These are phyloP conservation scores for Akanthomyces lecanii DNA, from an alignment of 2,329 filamentous ascomycete genomes.

Conservation along the genomic window DNA sequence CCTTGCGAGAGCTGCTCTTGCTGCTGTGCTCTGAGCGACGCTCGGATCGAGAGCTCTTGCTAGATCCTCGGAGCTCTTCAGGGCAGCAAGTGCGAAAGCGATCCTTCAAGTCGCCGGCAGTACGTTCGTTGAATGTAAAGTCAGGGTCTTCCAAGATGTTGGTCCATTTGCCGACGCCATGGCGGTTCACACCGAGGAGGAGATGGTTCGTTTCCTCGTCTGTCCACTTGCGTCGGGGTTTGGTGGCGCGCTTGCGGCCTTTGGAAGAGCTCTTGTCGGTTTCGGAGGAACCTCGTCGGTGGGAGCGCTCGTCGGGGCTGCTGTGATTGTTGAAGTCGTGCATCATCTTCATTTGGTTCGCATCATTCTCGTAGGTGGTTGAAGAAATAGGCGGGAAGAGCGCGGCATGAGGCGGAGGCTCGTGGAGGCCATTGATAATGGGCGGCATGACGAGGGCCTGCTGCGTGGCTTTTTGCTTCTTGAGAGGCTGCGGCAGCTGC, in stretches of 20 bases:
- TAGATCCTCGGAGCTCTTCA: slow-evolving; percentile 50
- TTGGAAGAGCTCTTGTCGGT: slow-evolving; percentile 34
- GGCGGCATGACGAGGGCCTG: slow-evolving; percentile 54
- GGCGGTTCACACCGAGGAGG: slow-evolving; percentile 55
- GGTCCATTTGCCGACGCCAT: slow-evolving; percentile 64
- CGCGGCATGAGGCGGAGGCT: slow-evolving; percentile 57
- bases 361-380: slow-evolving; percentile 48
- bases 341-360: slow-evolving; percentile 35
- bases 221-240: slow-evolving; percentile 59
- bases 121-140: slow-evolving; percentile 58
- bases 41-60: slow-evolving; percentile 27
- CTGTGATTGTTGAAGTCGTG: slow-evolving; percentile 40
- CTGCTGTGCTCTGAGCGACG: slow-evolving; percentile 23
- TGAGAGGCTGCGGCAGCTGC: slow-evolving; percentile 59
- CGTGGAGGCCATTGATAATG: slow-evolving; percentile 61
- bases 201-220: slow-evolving; percentile 62
- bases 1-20: slow-evolving; percentile 38
- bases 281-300: slow-evolving; percentile 26
- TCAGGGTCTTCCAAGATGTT: slow-evolving; percentile 58
- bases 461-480: slow-evolving; percentile 58
- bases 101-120: slow-evolving; percentile 61
- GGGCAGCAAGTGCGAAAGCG: slow-evolving; percentile 64
- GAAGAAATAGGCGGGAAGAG: slow-evolving; percentile 62
- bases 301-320: slow-evolving; percentile 25
- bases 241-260: slow-evolving; percentile 50